Evolutionary conservation across 164 flowering plant genomes (phyloP), one percentile per base, ranked within the genome.

Genomic region (Dillenia turbinata): DNA sequence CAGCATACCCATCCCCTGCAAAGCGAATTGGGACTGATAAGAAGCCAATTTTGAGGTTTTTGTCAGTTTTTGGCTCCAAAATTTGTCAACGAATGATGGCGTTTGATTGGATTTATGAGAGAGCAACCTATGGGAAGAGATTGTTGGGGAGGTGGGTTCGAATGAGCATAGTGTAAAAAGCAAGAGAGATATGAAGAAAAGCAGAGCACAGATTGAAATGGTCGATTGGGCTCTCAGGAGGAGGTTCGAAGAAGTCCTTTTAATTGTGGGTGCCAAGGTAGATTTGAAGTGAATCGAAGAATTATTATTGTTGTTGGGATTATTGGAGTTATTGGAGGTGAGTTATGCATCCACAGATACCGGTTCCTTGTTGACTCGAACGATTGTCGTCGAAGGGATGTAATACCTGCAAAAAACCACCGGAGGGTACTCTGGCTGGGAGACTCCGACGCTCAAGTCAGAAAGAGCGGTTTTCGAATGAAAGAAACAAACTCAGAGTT

Each of bases 1-100:
- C 66, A 88, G 60, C 54, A 67, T 69, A 2, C 98, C 98, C 92
- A 93, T 73, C 10, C 94, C 80, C 48, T 92, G 95, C 52, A 93
- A 75, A 22, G 98, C 96, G 43, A 60, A 24, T 2, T 53, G 48
- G 26, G 44, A 9, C 10, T 5, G 24, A n/a, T 5, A 33, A 33
- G 6, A 52, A 8, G 24, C 15, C 13, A 10, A 5, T 8, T 13
- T 6, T 22, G 22, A 12, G 50, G 8, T n/a, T 44, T 12, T 13
- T 14, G 9, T 4, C 7, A 11, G 3, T 53, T 1, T 15, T 45
- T 52, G 13, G 26, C 44, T 22, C 70, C 65, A 73, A 48, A 54
- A 17, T 48, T 16, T 17, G 2, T 12, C 1, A 8, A 55, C 49
- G 53, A 49, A 61, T 11, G 67, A 17, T 1, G 72, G 49, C 2